Conservation (phyloP, 2,329 filamentous ascomycete genomes). For the Fusarium secorum region DNA sequence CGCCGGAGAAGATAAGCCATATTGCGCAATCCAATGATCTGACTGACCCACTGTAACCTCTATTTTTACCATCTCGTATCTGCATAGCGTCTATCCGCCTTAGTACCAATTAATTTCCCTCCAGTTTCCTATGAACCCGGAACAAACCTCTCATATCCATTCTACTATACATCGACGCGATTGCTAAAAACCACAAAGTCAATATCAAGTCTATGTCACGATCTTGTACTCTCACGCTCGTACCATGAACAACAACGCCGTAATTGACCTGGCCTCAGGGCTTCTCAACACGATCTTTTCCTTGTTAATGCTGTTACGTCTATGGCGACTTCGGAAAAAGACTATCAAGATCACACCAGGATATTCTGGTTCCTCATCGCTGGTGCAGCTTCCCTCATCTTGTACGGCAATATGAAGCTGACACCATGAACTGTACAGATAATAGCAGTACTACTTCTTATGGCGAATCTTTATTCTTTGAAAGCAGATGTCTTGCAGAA, state of each 20-base stretch:
- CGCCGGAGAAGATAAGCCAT: neutral
- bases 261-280: neutral
- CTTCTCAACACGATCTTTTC: fast-evolving
- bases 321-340: neutral
- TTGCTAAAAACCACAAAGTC: too few species aligned
- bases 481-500: fast-evolving
- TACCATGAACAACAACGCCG: neutral
- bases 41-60: neutral
- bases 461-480: neutral
- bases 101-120: neutral
- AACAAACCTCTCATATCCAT: neutral
- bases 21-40: neutral
- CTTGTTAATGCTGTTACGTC: neutral
- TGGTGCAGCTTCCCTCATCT: neutral
- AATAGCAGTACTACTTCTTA: neutral
- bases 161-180: fast-evolving
- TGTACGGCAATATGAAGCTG: neutral
- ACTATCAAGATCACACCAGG: fast-evolving
- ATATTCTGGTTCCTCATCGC: neutral
- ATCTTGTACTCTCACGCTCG: fast-evolving
- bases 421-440: neutral
- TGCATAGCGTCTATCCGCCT: neutral
- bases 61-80: neutral
- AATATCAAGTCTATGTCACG: too few species aligned
- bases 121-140: fast-evolving